A percentile compares a stretch with the other conserved stretches of the same genome.
These are phyloP conservation scores for Suhomyces bokatorum DNA, from an alignment of 1,139 yeast genomes.

Conservation along the genomic window DNA sequence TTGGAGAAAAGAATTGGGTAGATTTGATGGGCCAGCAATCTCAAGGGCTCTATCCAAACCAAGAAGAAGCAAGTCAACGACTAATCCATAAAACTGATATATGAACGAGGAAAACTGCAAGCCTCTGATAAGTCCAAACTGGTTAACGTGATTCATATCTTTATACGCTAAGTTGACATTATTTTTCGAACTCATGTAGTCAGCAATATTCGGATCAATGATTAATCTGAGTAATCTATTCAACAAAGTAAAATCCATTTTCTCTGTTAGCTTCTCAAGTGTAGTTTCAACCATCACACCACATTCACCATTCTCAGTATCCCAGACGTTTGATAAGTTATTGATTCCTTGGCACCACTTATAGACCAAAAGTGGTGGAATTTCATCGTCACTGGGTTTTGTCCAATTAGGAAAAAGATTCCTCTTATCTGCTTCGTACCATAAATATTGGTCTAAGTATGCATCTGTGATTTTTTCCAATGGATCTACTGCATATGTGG, in stretches of 20 bases:
- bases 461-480: conserved; percentile 96
- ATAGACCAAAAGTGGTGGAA: conserved; percentile 87
- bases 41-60: conserved; percentile 89
- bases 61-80: conserved; percentile 74
- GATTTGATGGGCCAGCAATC: conserved; percentile 73
- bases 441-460: conserved; percentile 88
- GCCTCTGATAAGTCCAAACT: conserved; percentile 85
- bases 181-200: conserved; percentile 90
- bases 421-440: conserved; percentile 93
- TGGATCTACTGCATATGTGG: conserved; percentile 87
- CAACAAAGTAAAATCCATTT: conserved; percentile 82
- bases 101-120: conserved; percentile 88
- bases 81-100: conserved; percentile 85
- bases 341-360: conserved; percentile 97
- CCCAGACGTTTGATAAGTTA: conserved; percentile 78
- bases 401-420: conserved; percentile 93
- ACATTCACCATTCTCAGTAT: conserved; percentile 67
- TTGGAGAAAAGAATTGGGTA: conserved; percentile 78
- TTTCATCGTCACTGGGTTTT: conserved; percentile 91
- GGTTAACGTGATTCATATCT: conserved; percentile 93
- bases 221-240: conserved; percentile 78
- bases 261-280: conserved; percentile 71
- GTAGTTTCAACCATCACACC: conserved; percentile 83
- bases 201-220: conserved; percentile 90
- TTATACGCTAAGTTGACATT: conserved; percentile 81